A percentile compares a stretch with the other conserved stretches of the same genome.
phyloP scores from a whole-genome alignment of 352 stramenopile species.

The Phytophthora meadii region DNA sequence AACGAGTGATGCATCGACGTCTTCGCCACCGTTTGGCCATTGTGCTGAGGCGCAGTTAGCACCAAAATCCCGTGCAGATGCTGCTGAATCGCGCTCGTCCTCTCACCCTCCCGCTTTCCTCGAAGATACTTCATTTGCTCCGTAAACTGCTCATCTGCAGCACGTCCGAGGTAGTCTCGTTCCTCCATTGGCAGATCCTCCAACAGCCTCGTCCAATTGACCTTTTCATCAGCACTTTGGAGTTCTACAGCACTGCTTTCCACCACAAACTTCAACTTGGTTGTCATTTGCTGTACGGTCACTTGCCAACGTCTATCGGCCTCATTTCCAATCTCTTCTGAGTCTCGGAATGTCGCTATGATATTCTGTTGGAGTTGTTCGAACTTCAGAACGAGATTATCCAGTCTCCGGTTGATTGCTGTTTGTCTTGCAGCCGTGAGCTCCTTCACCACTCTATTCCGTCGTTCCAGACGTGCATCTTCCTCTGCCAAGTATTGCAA shows the following conservation, averaged over 20 bases:
- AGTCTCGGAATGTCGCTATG: not conserved
- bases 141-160: conserved; percentile 65
- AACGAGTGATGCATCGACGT: conserved; percentile 52
- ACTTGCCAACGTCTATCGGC: conserved; percentile 4
- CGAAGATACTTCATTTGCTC: conserved; percentile 72
- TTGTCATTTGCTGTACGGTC: conserved; percentile 39
- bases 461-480: conserved; percentile 26
- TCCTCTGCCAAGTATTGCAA: conserved; percentile 26
- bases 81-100: conserved; percentile 36
- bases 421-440: conserved; percentile 16
- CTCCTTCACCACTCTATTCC: conserved; percentile 16
- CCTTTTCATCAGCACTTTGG: conserved; percentile 9
- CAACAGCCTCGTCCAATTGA: conserved; percentile 51
- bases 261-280: conserved; percentile 51
- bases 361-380: conserved; percentile 14
- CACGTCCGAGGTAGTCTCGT: conserved; percentile 55
- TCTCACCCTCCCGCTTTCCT: conserved; percentile 38
- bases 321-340: not conserved
- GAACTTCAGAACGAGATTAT: conserved; percentile 32
- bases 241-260: conserved; percentile 43
- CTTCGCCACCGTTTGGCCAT: conserved; percentile 55
- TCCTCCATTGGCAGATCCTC: conserved; percentile 50
- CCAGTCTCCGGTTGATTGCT: conserved; percentile 5
- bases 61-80: conserved; percentile 56
- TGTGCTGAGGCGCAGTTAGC: conserved; percentile 37